These are phyloP conservation scores for Pichia thaimueangensis DNA, from an alignment of 805 yeast genomes.

Conservation along the genomic window DNA sequence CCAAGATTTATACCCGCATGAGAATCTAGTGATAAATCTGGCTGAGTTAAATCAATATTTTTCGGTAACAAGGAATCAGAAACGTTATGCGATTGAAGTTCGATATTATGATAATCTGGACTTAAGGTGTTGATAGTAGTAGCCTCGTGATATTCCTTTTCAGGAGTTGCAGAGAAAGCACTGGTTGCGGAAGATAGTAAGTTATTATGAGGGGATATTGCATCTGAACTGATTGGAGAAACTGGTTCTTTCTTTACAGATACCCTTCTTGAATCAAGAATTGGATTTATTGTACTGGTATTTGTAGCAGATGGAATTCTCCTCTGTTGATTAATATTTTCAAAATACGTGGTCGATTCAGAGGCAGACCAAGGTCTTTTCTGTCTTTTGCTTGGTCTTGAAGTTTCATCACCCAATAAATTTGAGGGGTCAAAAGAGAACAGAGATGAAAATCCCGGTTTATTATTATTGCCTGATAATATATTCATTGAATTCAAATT, in stretches of 20 bases:
- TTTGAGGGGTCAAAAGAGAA: slow-evolving; percentile 13
- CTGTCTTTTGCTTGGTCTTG: slow-evolving; percentile 25
- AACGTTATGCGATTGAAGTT: background rate
- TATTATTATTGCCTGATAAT: background rate
- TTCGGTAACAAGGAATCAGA: background rate
- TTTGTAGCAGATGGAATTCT: slow-evolving; percentile 6
- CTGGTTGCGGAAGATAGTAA: slow-evolving; percentile 29
- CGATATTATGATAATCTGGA: background rate
- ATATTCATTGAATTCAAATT: slow-evolving; percentile 2
- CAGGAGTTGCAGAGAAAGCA: slow-evolving; percentile 29
- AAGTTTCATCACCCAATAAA: slow-evolving; percentile 11
- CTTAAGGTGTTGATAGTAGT: background rate
- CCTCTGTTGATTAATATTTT: slow-evolving; percentile 23
- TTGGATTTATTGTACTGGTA: slow-evolving; percentile 12
- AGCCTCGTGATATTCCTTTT: slow-evolving; percentile 14
- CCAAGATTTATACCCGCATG: too few species aligned
- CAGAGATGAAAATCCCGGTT: slow-evolving; percentile 8
- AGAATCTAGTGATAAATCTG: too few species aligned
- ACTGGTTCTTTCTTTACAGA: slow-evolving; percentile 22
- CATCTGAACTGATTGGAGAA: slow-evolving; percentile 30
- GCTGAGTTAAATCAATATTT: background rate
- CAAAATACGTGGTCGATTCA: slow-evolving; percentile 22
- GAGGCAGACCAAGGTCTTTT: slow-evolving; percentile 30
- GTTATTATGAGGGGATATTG: slow-evolving; percentile 27
- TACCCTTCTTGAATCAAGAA: background rate